Conservation (phyloP, 192 early-diverging fungal species). For the Chytriomyces sp. region DNA sequence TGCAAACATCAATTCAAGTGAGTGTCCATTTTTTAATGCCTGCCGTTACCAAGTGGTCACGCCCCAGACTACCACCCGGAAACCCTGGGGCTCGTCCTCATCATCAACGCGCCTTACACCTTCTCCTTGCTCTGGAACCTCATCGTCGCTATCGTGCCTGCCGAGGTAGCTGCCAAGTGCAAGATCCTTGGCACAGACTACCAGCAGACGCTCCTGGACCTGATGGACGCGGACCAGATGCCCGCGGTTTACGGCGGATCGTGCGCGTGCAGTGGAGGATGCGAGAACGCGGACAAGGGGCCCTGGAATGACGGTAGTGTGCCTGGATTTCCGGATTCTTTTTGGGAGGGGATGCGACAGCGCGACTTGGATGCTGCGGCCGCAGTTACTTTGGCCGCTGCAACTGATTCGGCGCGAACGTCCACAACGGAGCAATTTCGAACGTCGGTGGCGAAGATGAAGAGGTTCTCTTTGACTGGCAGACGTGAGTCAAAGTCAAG, state of each 20-base stretch:
- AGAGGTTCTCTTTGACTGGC: neutral
- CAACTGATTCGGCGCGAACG: too few species aligned
- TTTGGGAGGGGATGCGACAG: conserved; percentile 24
- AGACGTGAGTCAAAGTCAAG: neutral
- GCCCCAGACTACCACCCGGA: conserved; percentile 91
- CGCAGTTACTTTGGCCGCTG: neutral
- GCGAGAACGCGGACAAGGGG: conserved; percentile 16
- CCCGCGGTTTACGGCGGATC: conserved; percentile 11
- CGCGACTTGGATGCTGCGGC: conserved; percentile 5
- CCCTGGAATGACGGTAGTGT: conserved; percentile 36
- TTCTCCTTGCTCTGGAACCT: conserved; percentile 48
- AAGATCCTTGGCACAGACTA: conserved; percentile 19
- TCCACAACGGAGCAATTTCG: too few species aligned
- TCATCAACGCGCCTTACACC: conserved; percentile 79
- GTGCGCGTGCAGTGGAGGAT: conserved; percentile 28
- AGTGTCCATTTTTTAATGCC: conserved; percentile 55
- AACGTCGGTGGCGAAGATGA: too few species aligned
- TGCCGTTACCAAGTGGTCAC: conserved; percentile 68
- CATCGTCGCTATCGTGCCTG: neutral
- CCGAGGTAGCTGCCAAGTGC: conserved; percentile 2
- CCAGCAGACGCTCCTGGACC: conserved; percentile 2
- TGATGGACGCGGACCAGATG: conserved; percentile 20
- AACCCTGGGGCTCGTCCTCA: conserved; percentile 72
- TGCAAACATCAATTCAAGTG: conserved; percentile 28
- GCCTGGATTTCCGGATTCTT: conserved; percentile 11